Conservation (phyloP, 2,329 filamentous ascomycete species). For the Xylaria sp. region DNA sequence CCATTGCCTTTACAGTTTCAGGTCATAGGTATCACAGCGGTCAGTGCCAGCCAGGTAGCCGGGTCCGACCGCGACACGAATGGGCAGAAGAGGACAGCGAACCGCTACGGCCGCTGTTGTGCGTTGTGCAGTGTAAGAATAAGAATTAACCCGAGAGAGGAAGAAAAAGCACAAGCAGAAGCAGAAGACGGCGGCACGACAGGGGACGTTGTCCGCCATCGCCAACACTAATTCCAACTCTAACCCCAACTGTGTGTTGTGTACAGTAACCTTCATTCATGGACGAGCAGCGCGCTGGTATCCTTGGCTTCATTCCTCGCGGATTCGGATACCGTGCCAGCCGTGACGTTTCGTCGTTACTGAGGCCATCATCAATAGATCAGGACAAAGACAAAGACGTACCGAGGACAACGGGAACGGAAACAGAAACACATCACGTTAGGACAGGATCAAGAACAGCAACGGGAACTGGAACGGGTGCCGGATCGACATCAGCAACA, state of each 20-base stretch:
- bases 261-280: conserved; percentile 21
- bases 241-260: neutral
- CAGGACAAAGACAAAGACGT: neutral
- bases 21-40: conserved; percentile 1
- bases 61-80: conserved; percentile 20
- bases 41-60: conserved; percentile 12
- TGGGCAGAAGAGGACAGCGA: conserved; percentile 13
- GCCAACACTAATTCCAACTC: conserved; percentile 3
- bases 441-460: neutral
- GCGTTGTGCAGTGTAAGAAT: neutral
- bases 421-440: neutral
- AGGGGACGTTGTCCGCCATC: neutral
- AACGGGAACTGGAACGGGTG: neutral
- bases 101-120: neutral
- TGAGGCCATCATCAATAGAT: neutral
- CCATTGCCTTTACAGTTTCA: neutral
- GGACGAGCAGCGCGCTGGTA: conserved; percentile 23
- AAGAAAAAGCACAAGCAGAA: neutral
- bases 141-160: neutral
- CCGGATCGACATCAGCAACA: neutral
- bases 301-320: conserved; percentile 28
- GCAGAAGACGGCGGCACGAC: neutral
- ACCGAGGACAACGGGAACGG: neutral
- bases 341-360: neutral
- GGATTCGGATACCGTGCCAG: conserved; percentile 10